Conservation (phyloP, 1,139 yeast genomes). For the Geotrichum phurueaensis region DNA sequence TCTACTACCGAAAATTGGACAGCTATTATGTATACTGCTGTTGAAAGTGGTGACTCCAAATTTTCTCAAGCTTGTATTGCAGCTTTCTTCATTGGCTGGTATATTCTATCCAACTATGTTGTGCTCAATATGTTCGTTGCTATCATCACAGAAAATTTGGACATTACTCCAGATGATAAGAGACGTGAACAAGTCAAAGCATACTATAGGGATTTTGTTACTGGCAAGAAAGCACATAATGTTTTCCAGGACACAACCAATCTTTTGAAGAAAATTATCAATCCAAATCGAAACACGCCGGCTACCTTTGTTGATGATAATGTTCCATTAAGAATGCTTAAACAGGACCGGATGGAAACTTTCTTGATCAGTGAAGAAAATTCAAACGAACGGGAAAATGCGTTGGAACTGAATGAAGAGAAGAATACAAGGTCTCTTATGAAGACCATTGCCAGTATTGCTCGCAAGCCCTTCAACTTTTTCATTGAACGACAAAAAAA, state of each 20-base stretch:
- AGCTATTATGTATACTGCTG: constrained; percentile 42
- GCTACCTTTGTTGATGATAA: background rate
- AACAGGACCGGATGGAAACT: constrained; percentile 9
- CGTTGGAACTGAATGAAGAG: background rate
- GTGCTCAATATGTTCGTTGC: constrained; percentile 87
- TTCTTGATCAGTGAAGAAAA: constrained; percentile 7
- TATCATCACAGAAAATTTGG: constrained; percentile 76
- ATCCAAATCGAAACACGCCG: background rate
- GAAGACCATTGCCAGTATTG: background rate
- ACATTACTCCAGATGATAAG: constrained; percentile 65
- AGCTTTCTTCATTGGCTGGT: constrained; percentile 70
- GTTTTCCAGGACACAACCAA: constrained; percentile 4
- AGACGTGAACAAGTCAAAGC: constrained; percentile 56
- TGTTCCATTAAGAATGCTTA: background rate
- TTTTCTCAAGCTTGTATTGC: constrained; percentile 38
- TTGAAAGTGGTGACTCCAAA: constrained; percentile 25
- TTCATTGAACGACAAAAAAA: constrained; percentile 23
- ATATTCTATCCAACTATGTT: constrained; percentile 72
- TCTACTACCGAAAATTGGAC: constrained; percentile 96
- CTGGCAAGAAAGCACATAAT: constrained; percentile 1
- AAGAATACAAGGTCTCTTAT: constrained; percentile 5
- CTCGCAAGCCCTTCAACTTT: background rate
- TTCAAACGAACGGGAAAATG: background rate
- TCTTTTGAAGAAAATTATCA: background rate
- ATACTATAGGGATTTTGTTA: constrained; percentile 1